Evolutionary conservation across 2,329 filamentous ascomycete species (phyloP).

Genomic region (Sporothrix euskadiensis): DNA sequence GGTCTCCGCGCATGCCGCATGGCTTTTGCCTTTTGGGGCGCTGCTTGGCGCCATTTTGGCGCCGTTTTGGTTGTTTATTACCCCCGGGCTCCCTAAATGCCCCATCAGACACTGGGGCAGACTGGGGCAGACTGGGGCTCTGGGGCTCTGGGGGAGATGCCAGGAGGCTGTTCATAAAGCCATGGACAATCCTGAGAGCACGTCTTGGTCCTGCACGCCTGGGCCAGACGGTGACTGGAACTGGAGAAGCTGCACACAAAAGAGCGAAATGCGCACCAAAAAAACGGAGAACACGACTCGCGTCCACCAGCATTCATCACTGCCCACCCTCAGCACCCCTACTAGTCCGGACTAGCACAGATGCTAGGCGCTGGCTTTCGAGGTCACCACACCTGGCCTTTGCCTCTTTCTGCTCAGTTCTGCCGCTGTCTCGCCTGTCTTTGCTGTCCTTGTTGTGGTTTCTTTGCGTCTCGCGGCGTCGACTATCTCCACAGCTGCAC

Average conservation of each 20-base stretch:
- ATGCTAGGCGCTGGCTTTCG: neutral
- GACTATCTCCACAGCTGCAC: conserved; percentile 12
- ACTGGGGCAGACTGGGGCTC: conserved; percentile 12
- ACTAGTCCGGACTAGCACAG: neutral
- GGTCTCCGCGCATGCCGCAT: conserved; percentile 17
- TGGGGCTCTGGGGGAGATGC: neutral
- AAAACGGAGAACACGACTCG: neutral
- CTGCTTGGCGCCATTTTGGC: conserved; percentile 10
- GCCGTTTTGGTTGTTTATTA: conserved; percentile 17
- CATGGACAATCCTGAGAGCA: neutral
- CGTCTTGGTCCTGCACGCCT: neutral
- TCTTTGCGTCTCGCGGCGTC: neutral
- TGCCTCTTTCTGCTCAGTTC: neutral
- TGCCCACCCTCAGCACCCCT: neutral
- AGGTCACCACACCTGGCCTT: conserved; percentile 18
- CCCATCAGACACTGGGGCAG: conserved; percentile 1
- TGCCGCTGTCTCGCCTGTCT: neutral
- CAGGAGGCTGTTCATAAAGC: neutral
- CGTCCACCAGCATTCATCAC: neutral
- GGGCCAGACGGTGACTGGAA: neutral
- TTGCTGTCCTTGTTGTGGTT: neutral
- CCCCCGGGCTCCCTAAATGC: conserved; percentile 4
- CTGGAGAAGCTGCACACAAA: neutral
- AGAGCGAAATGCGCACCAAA: neutral
- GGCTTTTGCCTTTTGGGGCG: neutral